Conservation (phyloP, 1,284 basidiomycete species). For the Pseudozyma thailandica region DNA sequence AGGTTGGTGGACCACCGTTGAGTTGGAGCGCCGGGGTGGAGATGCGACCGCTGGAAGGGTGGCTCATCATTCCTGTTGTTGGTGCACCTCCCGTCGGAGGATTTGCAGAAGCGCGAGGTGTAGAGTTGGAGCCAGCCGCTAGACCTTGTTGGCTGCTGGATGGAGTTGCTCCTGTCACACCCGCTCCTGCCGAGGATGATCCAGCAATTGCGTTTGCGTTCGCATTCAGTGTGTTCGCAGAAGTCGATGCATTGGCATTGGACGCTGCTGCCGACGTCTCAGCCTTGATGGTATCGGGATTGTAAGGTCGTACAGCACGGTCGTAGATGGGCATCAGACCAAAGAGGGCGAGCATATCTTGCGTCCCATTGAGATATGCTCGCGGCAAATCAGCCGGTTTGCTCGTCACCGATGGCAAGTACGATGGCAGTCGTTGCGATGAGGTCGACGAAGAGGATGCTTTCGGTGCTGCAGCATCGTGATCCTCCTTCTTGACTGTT, state of each 20-base stretch:
- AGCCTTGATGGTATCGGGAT: slow-evolving; percentile 33
- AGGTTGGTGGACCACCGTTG: slow-evolving; percentile 36
- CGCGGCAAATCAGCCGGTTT: slow-evolving; percentile 30
- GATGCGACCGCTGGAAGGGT: slow-evolving; percentile 29
- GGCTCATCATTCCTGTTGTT: slow-evolving; percentile 9
- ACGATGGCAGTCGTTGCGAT: slow-evolving; percentile 15
- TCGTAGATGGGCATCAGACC: slow-evolving; percentile 59
- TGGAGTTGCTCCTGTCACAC: slow-evolving; percentile 5
- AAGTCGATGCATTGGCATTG: not conserved
- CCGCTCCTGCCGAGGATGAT: not conserved
- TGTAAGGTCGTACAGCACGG: slow-evolving; percentile 53
- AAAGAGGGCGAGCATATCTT: slow-evolving; percentile 56
- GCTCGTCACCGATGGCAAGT: slow-evolving; percentile 34
- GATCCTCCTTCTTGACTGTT: slow-evolving; percentile 18
- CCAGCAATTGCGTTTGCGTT: not conserved
- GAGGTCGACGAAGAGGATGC: slow-evolving; percentile 13
- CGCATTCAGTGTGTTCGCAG: not conserved
- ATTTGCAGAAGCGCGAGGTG: slow-evolving; percentile 12
- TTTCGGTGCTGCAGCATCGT: slow-evolving; percentile 8
- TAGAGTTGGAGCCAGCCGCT: slow-evolving; percentile 1
- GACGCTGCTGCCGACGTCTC: slow-evolving; percentile 10
- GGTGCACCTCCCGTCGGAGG: slow-evolving; percentile 8
- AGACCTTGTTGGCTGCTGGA: slow-evolving; percentile 5
- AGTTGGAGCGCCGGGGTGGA: slow-evolving; percentile 39
- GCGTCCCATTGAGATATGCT: slow-evolving; percentile 54